phyloP scores from a whole-genome alignment of 768 basidiomycete genomes.

The Mycena capillaripes region DNA sequence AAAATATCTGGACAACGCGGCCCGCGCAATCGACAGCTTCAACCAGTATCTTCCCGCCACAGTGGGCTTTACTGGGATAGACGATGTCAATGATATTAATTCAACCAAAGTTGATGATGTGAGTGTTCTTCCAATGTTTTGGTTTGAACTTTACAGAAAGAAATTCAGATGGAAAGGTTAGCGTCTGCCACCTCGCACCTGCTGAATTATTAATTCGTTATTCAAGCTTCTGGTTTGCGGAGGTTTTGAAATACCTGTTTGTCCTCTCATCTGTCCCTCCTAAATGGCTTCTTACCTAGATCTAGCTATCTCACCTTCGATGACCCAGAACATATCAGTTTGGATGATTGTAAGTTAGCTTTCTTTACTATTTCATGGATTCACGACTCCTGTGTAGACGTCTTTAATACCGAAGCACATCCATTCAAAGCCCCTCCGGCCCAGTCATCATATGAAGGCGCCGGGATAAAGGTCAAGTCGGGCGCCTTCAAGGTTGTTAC shows the following conservation, averaged over 20 bases:
- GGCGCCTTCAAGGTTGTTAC: conserved; percentile 1
- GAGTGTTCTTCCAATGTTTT: background rate
- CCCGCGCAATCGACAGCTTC: conserved; percentile 69
- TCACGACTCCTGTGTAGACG: conserved; percentile 49
- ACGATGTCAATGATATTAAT: conserved; percentile 64
- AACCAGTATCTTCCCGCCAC: conserved; percentile 60
- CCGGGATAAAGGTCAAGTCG: background rate
- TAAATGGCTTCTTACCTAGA: background rate
- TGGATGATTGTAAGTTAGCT: conserved; percentile 69
- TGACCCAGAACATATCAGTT: conserved; percentile 72
- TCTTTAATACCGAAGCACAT: conserved; percentile 82
- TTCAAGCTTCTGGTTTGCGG: conserved; percentile 70
- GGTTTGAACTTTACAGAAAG: background rate
- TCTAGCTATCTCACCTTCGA: conserved; percentile 63
- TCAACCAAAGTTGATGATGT: conserved; percentile 69
- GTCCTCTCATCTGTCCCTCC: conserved; percentile 43
- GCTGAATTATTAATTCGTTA: conserved; percentile 32
- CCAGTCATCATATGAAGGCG: background rate
- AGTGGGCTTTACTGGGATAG: conserved; percentile 70
- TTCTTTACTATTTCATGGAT: conserved; percentile 15
- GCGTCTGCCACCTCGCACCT: background rate
- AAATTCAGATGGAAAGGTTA: background rate
- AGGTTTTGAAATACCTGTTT: conserved; percentile 85
- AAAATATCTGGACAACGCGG: conserved; percentile 77
- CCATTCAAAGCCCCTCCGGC: conserved; percentile 71